phyloP scores from a whole-genome alignment of 495 filamentous ascomycete species.

The Penicillium macrosclerotiorum region DNA sequence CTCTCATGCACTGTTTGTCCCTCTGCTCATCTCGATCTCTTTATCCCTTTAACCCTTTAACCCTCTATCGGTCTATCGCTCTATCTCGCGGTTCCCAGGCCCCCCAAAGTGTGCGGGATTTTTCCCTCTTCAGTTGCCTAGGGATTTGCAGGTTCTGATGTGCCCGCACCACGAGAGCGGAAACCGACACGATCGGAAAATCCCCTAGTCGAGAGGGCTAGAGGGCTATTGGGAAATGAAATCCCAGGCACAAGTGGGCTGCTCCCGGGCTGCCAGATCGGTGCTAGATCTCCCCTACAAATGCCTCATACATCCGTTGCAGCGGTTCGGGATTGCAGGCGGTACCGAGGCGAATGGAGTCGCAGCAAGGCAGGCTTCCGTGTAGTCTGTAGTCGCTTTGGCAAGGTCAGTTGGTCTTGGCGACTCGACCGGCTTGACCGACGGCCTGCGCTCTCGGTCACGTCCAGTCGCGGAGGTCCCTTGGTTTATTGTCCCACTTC shows the following conservation, averaged over 20 bases:
- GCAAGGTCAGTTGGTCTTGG: no score
- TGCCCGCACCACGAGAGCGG: neutral
- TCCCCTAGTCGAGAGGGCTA: neutral
- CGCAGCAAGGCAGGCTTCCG: no score
- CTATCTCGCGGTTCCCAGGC: no score
- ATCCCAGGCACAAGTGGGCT: neutral
- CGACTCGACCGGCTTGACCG: no score
- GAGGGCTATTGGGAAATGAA: neutral
- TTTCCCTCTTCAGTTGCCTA: conserved; percentile 12
- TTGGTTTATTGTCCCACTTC: no score
- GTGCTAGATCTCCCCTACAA: conserved; percentile 22
- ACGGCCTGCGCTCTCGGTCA: no score
- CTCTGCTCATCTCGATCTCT: no score
- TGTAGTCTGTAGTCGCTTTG: no score
- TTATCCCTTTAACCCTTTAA: no score
- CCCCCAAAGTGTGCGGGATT: conserved; percentile 7
- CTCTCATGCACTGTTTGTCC: no score
- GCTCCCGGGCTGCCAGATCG: conserved; percentile 23
- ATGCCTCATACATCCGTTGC: conserved; percentile 26
- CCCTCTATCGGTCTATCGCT: no score
- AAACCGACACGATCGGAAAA: conserved; percentile 12
- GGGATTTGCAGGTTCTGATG: conserved; percentile 2
- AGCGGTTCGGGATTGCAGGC: neutral
- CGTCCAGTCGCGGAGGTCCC: no score
- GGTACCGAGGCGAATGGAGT: conserved; percentile 2